Conservation (phyloP, 2,329 filamentous ascomycete species). For the Clarireedia paspali region DNA sequence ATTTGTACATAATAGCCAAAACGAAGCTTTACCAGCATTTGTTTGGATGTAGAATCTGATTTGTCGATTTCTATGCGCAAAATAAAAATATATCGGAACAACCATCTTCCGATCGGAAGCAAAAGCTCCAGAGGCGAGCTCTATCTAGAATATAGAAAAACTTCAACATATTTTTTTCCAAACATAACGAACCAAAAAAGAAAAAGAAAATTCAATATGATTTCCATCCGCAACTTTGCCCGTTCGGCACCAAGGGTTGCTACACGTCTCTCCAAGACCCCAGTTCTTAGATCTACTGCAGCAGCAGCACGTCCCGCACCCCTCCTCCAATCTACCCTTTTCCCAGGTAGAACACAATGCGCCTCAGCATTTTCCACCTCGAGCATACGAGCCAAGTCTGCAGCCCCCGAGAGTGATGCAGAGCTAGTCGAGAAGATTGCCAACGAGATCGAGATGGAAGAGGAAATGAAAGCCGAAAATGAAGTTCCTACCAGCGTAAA, state of each 20-base stretch:
- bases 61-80: not conserved
- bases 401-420: constrained; percentile 49
- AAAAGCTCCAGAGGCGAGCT: constrained; percentile 10
- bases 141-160: not conserved
- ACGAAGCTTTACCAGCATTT: too few species aligned
- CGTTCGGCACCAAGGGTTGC: constrained; percentile 60
- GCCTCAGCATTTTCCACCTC: constrained; percentile 33
- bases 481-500: constrained; percentile 70
- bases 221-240: constrained; percentile 58
- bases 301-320: constrained; percentile 11
- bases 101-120: constrained; percentile 10
- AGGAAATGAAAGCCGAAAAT: constrained; percentile 64
- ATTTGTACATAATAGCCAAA: too few species aligned
- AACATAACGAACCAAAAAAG: constrained; percentile 11
- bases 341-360: constrained; percentile 22
- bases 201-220: constrained; percentile 40
- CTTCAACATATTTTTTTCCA: not conserved
- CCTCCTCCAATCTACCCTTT: constrained; percentile 25
- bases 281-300: constrained; percentile 39
- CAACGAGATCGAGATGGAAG: constrained; percentile 77
- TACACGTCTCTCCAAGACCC: constrained; percentile 46
- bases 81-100: not conserved
- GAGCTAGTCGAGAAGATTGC: constrained; percentile 83
- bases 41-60: not conserved
- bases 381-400: constrained; percentile 32